These are phyloP conservation scores for Cordyceps cicadae DNA, from an alignment of 2,329 filamentous ascomycete genomes.

Conservation along the genomic window DNA sequence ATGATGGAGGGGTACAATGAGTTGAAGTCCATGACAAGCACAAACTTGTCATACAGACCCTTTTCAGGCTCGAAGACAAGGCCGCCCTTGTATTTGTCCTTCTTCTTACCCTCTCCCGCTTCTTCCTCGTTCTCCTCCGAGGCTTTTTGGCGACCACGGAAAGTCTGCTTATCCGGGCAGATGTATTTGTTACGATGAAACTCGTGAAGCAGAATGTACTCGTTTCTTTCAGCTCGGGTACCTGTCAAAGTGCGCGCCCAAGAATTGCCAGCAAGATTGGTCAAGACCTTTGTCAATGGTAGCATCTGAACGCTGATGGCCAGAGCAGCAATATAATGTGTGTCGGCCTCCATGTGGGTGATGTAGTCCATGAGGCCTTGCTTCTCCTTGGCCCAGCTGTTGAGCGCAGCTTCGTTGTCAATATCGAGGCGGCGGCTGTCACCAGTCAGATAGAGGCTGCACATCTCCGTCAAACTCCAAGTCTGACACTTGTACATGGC, in stretches of 20 bases:
- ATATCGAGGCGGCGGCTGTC: constrained; percentile 70
- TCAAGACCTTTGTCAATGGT: constrained; percentile 87
- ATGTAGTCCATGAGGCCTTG: constrained; percentile 89
- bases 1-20: constrained; percentile 98
- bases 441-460: constrained; percentile 72
- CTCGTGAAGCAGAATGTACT: constrained; percentile 97
- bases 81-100: constrained; percentile 98
- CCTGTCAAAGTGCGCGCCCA: constrained; percentile 95
- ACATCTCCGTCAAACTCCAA: constrained; percentile 98
- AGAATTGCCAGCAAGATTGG: constrained; percentile 93
- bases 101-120: constrained; percentile 75
- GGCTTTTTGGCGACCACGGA: constrained; percentile 62
- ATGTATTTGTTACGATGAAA: constrained; percentile 97
- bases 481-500: constrained; percentile 96
- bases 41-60: constrained; percentile 94
- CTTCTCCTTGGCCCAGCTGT: constrained; percentile 69
- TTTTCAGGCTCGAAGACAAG: constrained; percentile 97
- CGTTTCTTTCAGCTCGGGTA: constrained; percentile 93
- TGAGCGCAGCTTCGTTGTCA: constrained; percentile 79
- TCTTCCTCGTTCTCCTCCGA: constrained; percentile 70
- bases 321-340: constrained; percentile 88
- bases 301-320: constrained; percentile 85
- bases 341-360: constrained; percentile 89
- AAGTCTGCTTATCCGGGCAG: constrained; percentile 86
- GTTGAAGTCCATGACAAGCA: constrained; percentile 99